A percentile compares a stretch with the other conserved stretches of the same genome.
These are phyloP conservation scores for Bisporella sp. DNA, from an alignment of 2,329 filamentous ascomycete species.

Conservation along the genomic window DNA sequence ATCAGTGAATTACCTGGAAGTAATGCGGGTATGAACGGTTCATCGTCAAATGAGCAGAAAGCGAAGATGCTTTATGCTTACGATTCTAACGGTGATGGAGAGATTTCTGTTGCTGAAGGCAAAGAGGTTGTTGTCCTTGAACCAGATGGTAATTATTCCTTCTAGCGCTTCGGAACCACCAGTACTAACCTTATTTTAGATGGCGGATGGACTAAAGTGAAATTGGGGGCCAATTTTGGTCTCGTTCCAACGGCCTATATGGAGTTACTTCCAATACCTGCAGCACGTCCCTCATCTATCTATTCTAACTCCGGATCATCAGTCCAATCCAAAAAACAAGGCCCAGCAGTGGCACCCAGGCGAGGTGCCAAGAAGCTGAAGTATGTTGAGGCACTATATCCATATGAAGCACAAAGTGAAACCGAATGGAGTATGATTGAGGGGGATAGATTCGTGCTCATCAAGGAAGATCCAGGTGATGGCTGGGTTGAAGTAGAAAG, in stretches of 20 bases:
- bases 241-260: slow-evolving; percentile 84
- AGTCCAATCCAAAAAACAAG: slow-evolving; percentile 24
- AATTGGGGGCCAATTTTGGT: slow-evolving; percentile 67
- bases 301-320: slow-evolving; percentile 75
- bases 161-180: slow-evolving; percentile 7
- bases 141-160: slow-evolving; percentile 65
- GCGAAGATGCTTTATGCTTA: slow-evolving; percentile 91
- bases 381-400: slow-evolving; percentile 89
- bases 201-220: slow-evolving; percentile 88
- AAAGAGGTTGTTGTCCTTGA: slow-evolving; percentile 73
- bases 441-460: slow-evolving; percentile 85
- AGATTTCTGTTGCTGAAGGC: slow-evolving; percentile 74
- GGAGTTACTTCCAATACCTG: slow-evolving; percentile 48
- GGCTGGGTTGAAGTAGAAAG: slow-evolving; percentile 97
- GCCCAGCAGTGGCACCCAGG: slow-evolving; percentile 71
- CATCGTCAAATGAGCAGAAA: slow-evolving; percentile 46
- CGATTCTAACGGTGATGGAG: slow-evolving; percentile 71
- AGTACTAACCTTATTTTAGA: slow-evolving; percentile 47
- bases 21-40: slow-evolving; percentile 34
- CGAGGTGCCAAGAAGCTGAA: slow-evolving; percentile 89
- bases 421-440: slow-evolving; percentile 85
- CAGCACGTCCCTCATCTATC: slow-evolving; percentile 59
- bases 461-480: slow-evolving; percentile 82
- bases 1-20: slow-evolving; percentile 58
- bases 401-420: slow-evolving; percentile 80